Base-by-base conservation (phyloP, 1,139 yeast genomes). In the Ashbya aceris region DNA sequence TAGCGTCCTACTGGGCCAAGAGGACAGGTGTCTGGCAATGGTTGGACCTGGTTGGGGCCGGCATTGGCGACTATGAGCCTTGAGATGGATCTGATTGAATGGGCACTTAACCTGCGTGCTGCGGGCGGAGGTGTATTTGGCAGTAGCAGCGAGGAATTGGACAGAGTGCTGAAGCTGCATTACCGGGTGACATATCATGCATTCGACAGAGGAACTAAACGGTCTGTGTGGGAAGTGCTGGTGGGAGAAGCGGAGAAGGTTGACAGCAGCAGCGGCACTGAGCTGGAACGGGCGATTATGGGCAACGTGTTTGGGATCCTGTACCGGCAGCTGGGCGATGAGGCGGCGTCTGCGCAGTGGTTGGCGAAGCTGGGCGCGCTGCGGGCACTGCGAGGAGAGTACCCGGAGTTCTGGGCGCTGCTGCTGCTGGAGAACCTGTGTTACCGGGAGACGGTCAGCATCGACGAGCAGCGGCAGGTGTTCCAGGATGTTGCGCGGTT, bases 121-220 rank as follows among this genome's bases (percentile, higher is more conserved):
- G 27, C 57, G 1, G 64, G 64, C 20, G 46, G 56, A 3, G 43
- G 50, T 13, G 47, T 40, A 14, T 55, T 55, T 36, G 40, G 49
- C n/a, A 49, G 60, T 3, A 51, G 52, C 2, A 45, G 45, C 23
- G 36, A 36, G 9, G 28, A 48, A 8, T 39, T 60, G 27, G 56
- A 59, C 38, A 40, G 47, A 7, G 50, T 54, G 1, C 38, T 60
- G 38, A 42, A 52, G 11, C 40, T 60, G 30, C 63, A 59, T 34
- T 57, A 55, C 39, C 45, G 61, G 32, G 39, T 53, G 2, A 56
- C 56, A 33, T 56, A 48, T 39, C 61, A 59, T 45, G 38, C 48
- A 26, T 49, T 52, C 40, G 50, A 50, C 7, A 40, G 31, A 12
- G 41, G 42, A 12, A 46, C 46, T 20, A 39, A 44, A 28, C 30